Evolutionary conservation across 2,329 filamentous ascomycete species (phyloP).

Genomic region (Tolypocladium ophioglossoides): DNA sequence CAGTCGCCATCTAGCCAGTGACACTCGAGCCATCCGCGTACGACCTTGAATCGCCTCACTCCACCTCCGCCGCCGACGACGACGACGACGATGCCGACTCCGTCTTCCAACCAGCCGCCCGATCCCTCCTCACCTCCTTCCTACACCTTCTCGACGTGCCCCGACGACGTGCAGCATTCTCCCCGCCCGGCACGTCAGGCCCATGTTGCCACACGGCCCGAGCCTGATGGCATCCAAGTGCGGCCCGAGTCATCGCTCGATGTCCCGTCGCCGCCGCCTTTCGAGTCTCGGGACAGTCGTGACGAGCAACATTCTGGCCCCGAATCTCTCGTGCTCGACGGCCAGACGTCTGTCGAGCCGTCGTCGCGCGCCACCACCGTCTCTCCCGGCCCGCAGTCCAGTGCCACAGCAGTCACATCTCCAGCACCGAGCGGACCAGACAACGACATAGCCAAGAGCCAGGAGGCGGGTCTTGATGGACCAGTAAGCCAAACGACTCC

Average conservation of each 20-base stretch:
- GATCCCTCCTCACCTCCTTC: slow-evolving; percentile 25
- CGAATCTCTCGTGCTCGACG: slow-evolving; percentile 10
- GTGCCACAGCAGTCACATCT: slow-evolving; percentile 20
- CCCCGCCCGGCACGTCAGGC: slow-evolving; percentile 14
- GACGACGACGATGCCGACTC: slow-evolving; percentile 30
- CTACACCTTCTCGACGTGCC: slow-evolving; percentile 30
- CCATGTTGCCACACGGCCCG: slow-evolving; percentile 9
- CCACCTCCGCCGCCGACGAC: not conserved
- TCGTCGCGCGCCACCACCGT: slow-evolving; percentile 30
- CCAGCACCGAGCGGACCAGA: slow-evolving; percentile 19
- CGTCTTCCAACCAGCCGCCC: slow-evolving; percentile 30
- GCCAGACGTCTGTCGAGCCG: slow-evolving; percentile 14
- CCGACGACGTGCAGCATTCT: slow-evolving; percentile 26
- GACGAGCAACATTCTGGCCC: slow-evolving; percentile 5
- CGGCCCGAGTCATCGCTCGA: slow-evolving; percentile 10
- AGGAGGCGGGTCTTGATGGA: slow-evolving; percentile 9
- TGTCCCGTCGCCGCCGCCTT: slow-evolving; percentile 10
- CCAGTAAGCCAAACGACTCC: not conserved
- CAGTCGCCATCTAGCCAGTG: not conserved
- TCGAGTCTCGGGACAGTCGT: slow-evolving; percentile 4
- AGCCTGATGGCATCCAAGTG: slow-evolving; percentile 10
- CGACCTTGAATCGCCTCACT: not conserved
- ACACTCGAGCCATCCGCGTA: not conserved
- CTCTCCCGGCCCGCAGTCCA: slow-evolving; percentile 30
- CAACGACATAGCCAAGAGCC: slow-evolving; percentile 23